phyloP scores from a whole-genome alignment of 2,329 filamentous ascomycete genomes.

The Colletotrichum sublineola region DNA sequence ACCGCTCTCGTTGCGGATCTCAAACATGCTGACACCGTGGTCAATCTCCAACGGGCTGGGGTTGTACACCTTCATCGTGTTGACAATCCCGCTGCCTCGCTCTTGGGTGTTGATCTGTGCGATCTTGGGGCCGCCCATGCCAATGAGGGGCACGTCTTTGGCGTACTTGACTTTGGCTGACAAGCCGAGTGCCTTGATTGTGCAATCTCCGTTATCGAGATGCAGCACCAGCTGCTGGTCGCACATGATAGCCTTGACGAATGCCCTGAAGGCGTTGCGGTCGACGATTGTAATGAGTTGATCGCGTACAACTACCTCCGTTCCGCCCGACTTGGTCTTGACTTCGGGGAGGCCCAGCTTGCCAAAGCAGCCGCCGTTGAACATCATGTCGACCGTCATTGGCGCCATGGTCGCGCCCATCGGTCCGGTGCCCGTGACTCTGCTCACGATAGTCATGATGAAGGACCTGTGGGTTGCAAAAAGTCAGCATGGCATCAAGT shows the following conservation, averaged over 20 bases:
- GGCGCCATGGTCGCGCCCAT: conserved; percentile 49
- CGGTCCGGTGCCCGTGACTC: conserved; percentile 49
- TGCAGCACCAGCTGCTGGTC: conserved; percentile 48
- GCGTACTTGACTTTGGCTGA: conserved; percentile 45
- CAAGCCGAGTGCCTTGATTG: conserved; percentile 46
- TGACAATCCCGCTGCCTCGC: conserved; percentile 36
- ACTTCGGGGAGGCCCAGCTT: conserved; percentile 49
- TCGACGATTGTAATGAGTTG: conserved; percentile 50
- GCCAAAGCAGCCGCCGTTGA: conserved; percentile 48
- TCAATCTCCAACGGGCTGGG: conserved; percentile 51
- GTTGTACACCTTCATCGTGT: conserved; percentile 48
- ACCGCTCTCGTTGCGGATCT: conserved; percentile 48
- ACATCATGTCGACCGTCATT: conserved; percentile 49
- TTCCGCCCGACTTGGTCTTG: conserved; percentile 48
- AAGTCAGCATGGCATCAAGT: conserved; percentile 8
- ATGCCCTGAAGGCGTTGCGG: conserved; percentile 47
- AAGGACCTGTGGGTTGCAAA: conserved; percentile 47
- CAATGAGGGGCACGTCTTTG: conserved; percentile 48
- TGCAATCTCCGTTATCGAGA: conserved; percentile 49
- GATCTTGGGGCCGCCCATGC: conserved; percentile 47
- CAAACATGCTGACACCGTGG: conserved; percentile 49
- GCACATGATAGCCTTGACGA: conserved; percentile 50
- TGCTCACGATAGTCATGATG: conserved; percentile 48
- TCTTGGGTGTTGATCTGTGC: conserved; percentile 45
- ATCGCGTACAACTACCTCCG: conserved; percentile 46